These are phyloP conservation scores for Bacidia rubella DNA, from an alignment of 495 filamentous ascomycete genomes.

Conservation along the genomic window DNA sequence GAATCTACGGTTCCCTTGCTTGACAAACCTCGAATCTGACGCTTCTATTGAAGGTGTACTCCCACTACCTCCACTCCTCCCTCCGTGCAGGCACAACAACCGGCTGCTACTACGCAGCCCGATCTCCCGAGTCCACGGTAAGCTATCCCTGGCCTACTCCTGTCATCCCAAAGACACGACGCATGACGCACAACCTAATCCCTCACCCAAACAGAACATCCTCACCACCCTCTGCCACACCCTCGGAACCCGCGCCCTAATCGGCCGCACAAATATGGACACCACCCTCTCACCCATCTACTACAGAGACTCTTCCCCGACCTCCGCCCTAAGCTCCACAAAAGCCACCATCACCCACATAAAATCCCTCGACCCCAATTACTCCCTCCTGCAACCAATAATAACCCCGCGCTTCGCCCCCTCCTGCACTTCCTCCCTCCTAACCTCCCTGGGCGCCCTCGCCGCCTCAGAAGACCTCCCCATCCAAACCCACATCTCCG, in stretches of 20 bases:
- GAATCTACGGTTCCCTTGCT: too few relatives aligned
- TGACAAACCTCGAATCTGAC: too few relatives aligned
- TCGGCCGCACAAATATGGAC: conserved; percentile 92
- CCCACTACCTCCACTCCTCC: conserved; percentile 58
- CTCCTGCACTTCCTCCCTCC: conserved; percentile 45
- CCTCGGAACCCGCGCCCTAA: conserved; percentile 73
- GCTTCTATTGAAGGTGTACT: conserved; percentile 61
- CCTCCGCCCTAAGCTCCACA: conserved; percentile 42
- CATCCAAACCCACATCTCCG: conserved; percentile 85
- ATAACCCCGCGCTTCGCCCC: conserved; percentile 88
- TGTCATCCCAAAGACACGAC: too few relatives aligned
- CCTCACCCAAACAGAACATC: too few relatives aligned
- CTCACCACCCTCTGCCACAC: conserved; percentile 66
- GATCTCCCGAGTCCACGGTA: conserved; percentile 63
- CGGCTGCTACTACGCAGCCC: conserved; percentile 84
- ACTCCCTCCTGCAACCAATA: conserved; percentile 55
- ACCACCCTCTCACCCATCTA: conserved; percentile 47
- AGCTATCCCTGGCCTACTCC: too few relatives aligned
- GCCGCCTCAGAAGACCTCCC: conserved; percentile 41
- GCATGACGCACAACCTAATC: too few relatives aligned
- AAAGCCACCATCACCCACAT: conserved; percentile 53
- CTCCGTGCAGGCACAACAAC: conserved; percentile 83
- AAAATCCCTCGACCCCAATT: conserved; percentile 45
- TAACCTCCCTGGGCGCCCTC: conserved; percentile 50
- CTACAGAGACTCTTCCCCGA: conserved; percentile 57